phyloP scores from a whole-genome alignment of 2,329 filamentous ascomycete species.

The Cytospora piceae region DNA sequence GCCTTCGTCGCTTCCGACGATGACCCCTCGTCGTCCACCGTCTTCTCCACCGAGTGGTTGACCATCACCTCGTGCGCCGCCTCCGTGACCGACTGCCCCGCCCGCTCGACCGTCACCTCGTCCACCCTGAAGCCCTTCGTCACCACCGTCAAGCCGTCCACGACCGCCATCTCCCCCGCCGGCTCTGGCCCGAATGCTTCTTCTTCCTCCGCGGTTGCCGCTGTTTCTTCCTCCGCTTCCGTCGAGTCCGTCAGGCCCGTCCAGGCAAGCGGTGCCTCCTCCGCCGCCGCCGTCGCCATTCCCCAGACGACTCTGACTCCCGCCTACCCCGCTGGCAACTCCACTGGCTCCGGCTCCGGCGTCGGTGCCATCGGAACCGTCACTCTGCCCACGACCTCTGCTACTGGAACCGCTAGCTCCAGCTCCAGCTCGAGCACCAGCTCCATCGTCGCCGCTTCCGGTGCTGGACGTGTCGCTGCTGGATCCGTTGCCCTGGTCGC shows the following conservation, averaged over 20 bases:
- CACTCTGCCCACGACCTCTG: constrained; percentile 26
- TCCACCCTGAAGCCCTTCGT: constrained; percentile 38
- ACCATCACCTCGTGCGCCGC: constrained; percentile 65
- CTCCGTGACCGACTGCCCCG: constrained; percentile 56
- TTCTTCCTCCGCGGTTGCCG: constrained; percentile 46
- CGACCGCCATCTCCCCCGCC: constrained; percentile 37
- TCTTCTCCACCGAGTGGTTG: constrained; percentile 62
- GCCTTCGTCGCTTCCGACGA: constrained; percentile 47
- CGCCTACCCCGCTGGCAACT: constrained; percentile 28
- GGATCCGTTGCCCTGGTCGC: constrained; percentile 45
- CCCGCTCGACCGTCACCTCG: constrained; percentile 38
- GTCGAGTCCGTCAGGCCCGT: constrained; percentile 39
- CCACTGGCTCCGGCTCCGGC: constrained; percentile 15
- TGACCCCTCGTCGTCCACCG: constrained; percentile 42
- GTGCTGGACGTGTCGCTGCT: constrained; percentile 41
- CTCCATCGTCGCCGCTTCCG: constrained; percentile 30
- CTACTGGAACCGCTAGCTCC: constrained; percentile 34
- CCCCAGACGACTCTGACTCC: constrained; percentile 35
- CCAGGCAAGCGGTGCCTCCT: neutral
- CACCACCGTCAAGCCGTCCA: constrained; percentile 43
- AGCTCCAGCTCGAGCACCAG: constrained; percentile 37
- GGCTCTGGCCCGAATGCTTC: constrained; percentile 34
- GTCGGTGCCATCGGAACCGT: constrained; percentile 25
- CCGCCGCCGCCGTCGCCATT: constrained; percentile 40
- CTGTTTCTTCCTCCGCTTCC: constrained; percentile 42